Percentiles rank a stretch among this genome's conserved stretches.
Evolutionary conservation across 2,329 filamentous ascomycete species (phyloP).

Genomic region (Talaromyces sp.): DNA sequence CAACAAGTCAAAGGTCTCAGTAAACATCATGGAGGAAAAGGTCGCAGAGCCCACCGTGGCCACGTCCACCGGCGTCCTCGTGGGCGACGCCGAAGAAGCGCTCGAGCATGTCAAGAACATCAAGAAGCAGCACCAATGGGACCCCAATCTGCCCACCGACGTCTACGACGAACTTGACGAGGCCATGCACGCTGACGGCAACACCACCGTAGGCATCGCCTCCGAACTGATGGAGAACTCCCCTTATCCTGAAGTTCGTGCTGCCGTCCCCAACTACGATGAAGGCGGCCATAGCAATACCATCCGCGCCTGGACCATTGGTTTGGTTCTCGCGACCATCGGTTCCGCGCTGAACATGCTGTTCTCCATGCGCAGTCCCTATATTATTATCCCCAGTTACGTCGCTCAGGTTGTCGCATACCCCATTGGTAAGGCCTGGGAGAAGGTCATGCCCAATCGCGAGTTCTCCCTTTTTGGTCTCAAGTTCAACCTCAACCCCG

Average conservation of each 20-base stretch:
- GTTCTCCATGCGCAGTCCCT: constrained; percentile 57
- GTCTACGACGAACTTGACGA: constrained; percentile 60
- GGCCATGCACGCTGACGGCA: constrained; percentile 54
- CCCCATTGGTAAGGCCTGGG: constrained; percentile 47
- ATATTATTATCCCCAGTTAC: constrained; percentile 59
- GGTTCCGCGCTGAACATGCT: constrained; percentile 62
- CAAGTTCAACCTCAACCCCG: constrained; percentile 41
- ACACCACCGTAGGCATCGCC: constrained; percentile 57
- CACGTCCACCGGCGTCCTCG: constrained; percentile 22
- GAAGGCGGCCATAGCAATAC: constrained; percentile 64
- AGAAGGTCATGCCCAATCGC: constrained; percentile 36
- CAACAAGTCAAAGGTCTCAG: background rate
- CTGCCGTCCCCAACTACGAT: constrained; percentile 63
- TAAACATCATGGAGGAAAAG: constrained; percentile 13
- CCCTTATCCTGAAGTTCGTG: constrained; percentile 65
- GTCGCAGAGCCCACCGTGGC: constrained; percentile 22
- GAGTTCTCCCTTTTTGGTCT: constrained; percentile 37
- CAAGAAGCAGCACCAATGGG: constrained; percentile 60
- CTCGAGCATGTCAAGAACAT: constrained; percentile 51
- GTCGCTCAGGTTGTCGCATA: constrained; percentile 62
- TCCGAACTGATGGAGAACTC: constrained; percentile 63
- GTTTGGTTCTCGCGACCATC: constrained; percentile 58
- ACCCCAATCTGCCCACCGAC: constrained; percentile 63
- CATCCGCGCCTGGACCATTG: constrained; percentile 62
- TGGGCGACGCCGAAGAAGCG: constrained; percentile 26